A percentile compares a stretch with the other conserved stretches of the same genome.
Conservation (phyloP, 257 asterid species). For the Fraxinus pennsylvanica region DNA sequence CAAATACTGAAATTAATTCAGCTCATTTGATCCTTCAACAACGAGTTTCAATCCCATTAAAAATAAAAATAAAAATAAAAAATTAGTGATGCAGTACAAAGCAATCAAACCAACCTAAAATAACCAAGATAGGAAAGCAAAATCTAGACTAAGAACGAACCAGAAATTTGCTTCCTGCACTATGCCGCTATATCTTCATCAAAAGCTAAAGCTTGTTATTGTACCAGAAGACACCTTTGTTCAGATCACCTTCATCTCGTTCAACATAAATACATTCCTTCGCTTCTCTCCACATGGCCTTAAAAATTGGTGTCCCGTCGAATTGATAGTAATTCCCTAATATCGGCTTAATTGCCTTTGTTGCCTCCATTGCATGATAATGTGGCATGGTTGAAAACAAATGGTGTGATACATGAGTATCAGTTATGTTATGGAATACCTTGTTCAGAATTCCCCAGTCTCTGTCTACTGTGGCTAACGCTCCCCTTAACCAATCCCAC, state of each 20-base stretch:
- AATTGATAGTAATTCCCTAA: slow-evolving; percentile 73
- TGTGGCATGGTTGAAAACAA: slow-evolving; percentile 87
- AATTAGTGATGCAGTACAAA: not conserved
- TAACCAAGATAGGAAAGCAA: slow-evolving; percentile 19
- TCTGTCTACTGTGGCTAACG: slow-evolving; percentile 71
- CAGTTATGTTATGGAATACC: slow-evolving; percentile 75
- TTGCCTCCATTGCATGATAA: slow-evolving; percentile 83
- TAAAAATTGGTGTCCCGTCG: slow-evolving; percentile 59
- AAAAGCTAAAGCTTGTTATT: slow-evolving; percentile 60
- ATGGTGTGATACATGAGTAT: slow-evolving; percentile 85
- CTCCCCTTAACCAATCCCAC: slow-evolving; percentile 91
- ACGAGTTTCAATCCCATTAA: not conserved
- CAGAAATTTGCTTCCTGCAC: slow-evolving; percentile 22
- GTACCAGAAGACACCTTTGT: slow-evolving; percentile 77
- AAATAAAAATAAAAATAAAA: not conserved
- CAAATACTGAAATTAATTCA: not conserved
- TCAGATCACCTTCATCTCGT: slow-evolving; percentile 57
- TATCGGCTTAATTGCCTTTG: slow-evolving; percentile 73
- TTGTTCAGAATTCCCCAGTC: slow-evolving; percentile 74
- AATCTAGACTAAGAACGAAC: slow-evolving; percentile 29
- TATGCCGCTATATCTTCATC: slow-evolving; percentile 5
- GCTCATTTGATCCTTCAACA: not conserved
- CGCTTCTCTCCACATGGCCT: slow-evolving; percentile 75
- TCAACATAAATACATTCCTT: slow-evolving; percentile 80
- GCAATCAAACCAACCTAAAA: slow-evolving; percentile 18